These are phyloP conservation scores for Pogostemon cablin DNA, from an alignment of 257 asterid species.

Conservation along the genomic window DNA sequence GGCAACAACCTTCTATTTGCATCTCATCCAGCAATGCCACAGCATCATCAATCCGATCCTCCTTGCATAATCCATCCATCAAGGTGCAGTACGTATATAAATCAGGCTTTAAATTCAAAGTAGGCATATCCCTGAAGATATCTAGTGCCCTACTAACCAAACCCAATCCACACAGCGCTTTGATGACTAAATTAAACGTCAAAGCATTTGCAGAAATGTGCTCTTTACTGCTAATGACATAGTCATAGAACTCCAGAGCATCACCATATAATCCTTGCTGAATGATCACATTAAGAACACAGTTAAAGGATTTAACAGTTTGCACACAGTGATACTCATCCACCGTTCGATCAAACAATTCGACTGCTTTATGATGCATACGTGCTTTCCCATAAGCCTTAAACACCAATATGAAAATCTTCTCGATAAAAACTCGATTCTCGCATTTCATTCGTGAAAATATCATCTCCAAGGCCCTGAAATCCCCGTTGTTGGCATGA, in stretches of 20 bases:
- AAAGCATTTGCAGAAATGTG: conserved; percentile 60
- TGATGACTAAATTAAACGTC: conserved; percentile 78
- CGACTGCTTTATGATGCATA: conserved; percentile 62
- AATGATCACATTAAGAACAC: conserved; percentile 76
- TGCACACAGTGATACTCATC: conserved; percentile 72
- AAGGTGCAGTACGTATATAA: conserved; percentile 80
- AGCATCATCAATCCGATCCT: conserved; percentile 77
- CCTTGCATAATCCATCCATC: conserved; percentile 98
- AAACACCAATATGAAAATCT: conserved; percentile 64
- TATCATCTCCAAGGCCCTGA: conserved; percentile 66
- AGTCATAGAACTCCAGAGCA: conserved; percentile 70
- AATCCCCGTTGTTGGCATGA: conserved; percentile 66
- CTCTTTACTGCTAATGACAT: conserved; percentile 42
- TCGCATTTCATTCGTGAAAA: conserved; percentile 72
- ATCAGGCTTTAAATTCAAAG: conserved; percentile 60
- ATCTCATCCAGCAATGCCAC: conserved; percentile 91
- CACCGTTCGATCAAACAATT: conserved; percentile 68
- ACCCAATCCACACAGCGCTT: conserved; percentile 69
- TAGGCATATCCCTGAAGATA: conserved; percentile 71
- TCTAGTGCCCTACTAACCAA: conserved; percentile 61
- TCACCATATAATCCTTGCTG: conserved; percentile 54
- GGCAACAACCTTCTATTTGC: conserved; percentile 86
- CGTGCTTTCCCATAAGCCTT: conserved; percentile 78
- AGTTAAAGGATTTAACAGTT: conserved; percentile 84
- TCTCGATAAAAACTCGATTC: conserved; percentile 66